Evolutionary conservation across 1,284 basidiomycete genomes (phyloP).

Genomic region (Trichosporon coremiiforme): DNA sequence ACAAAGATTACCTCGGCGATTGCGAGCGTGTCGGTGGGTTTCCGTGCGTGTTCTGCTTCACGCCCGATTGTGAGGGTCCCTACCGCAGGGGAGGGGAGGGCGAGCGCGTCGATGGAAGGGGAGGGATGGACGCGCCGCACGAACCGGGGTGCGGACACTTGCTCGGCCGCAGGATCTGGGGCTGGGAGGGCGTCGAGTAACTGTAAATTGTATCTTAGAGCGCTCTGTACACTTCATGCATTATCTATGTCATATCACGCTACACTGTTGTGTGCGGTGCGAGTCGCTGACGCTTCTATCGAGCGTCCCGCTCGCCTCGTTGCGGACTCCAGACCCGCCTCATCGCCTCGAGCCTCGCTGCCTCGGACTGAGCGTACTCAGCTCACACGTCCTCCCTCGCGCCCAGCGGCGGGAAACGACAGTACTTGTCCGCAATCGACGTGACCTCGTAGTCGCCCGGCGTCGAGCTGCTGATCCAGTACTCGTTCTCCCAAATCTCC

Average conservation of each 20-base stretch:
- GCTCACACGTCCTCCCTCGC: slow-evolving; percentile 24
- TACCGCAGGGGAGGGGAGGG: slow-evolving; percentile 51
- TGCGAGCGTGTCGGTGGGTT: slow-evolving; percentile 4
- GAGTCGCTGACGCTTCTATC: no score
- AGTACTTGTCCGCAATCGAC: slow-evolving; percentile 78
- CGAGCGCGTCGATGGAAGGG: slow-evolving; percentile 52
- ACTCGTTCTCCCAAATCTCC: slow-evolving; percentile 72
- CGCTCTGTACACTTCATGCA: not conserved
- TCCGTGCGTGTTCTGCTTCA: slow-evolving; percentile 50
- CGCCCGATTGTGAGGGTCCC: slow-evolving; percentile 55
- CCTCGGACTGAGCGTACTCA: not conserved
- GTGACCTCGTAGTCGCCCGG: slow-evolving; percentile 78
- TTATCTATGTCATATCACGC: slow-evolving; percentile 1
- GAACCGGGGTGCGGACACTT: slow-evolving; percentile 52
- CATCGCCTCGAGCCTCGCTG: not conserved
- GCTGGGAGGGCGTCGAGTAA: slow-evolving; percentile 40
- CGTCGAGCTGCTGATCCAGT: slow-evolving; percentile 82
- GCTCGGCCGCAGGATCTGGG: slow-evolving; percentile 50
- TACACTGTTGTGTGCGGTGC: no score
- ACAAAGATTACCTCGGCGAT: slow-evolving; percentile 28
- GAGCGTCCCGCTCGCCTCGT: no score
- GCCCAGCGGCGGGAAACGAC: slow-evolving; percentile 69
- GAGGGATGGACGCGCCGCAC: slow-evolving; percentile 49
- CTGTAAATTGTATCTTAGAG: not conserved
- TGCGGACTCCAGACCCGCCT: no score